Base-by-base conservation (phyloP, 176 grass and related monocot species). In the Alloteropsis semialata region DNA sequence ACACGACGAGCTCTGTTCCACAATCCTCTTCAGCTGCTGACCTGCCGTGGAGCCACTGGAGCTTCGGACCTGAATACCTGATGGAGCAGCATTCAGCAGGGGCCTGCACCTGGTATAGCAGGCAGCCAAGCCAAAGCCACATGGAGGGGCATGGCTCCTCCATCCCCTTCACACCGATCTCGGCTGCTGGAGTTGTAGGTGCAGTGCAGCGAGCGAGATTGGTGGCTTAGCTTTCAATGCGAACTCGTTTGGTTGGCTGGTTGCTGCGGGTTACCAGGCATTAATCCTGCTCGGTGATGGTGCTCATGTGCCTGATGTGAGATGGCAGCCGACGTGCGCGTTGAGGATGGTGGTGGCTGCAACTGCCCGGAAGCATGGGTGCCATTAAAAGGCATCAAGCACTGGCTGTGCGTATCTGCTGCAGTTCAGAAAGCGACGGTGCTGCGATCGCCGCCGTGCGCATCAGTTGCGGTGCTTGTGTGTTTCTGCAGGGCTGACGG, bases 261-360 rank as follows among this genome's bases (percentile, higher is more conserved):
- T 18, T 22, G 45, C 65, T 24, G 77, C 77, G 37, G 82, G 81
- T 73, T 65, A 54, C 56, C 16, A 14, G 33, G 72, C 76, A 49
- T 79, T 53, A 43, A 61, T 71, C 82, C 53, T 32, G 48, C 33
- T 43, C 25, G 81, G 74, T 22, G 81, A 76, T 64, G 82, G 82
- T 62, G 77, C 59, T 85, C 87, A 89, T 85, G 82, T 64, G 77
- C 77, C 60, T 37, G 77, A 50, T 34, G 82, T 81, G 82, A 85
- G 65, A 22, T 25, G 65, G 73, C 79, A 78, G 48, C 22, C 0
- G 42, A 42, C 11, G 22, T 4, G 19, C 3, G 22, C 6, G 27
- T 8, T 45, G 27, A 14, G 56, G 45, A 25, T 10, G 55, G 39
- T 33, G 22, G 29, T 32, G 5, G 78, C 38, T 33, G 67, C 76